Evolutionary conservation across 2,329 filamentous ascomycete species (phyloP).

Genomic region (Aspergillus persii): DNA sequence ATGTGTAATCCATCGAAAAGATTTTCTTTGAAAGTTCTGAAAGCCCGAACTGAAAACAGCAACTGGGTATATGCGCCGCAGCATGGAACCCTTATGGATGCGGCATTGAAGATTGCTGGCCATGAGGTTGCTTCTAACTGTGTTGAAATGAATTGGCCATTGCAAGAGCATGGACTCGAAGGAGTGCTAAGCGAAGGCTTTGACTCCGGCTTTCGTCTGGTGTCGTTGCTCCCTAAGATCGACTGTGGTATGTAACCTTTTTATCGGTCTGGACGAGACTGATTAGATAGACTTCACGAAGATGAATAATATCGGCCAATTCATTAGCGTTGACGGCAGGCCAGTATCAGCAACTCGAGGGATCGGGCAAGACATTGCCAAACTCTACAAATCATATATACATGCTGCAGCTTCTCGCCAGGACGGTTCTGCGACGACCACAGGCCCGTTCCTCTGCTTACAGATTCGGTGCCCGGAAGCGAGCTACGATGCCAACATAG

Average conservation of each 20-base stretch:
- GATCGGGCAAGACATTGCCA: constrained; percentile 53
- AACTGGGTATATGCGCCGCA: constrained; percentile 62
- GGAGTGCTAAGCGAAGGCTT: background rate
- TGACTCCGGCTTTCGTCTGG: constrained; percentile 40
- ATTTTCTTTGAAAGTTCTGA: constrained; percentile 55
- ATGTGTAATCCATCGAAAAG: constrained; percentile 57
- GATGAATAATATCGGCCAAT: constrained; percentile 43
- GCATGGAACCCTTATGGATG: constrained; percentile 50
- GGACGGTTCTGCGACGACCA: constrained; percentile 27
- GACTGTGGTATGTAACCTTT: constrained; percentile 33
- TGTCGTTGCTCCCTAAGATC: constrained; percentile 51
- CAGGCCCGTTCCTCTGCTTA: constrained; percentile 57
- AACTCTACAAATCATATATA: constrained; percentile 51
- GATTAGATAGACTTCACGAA: constrained; percentile 36
- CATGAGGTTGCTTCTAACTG: constrained; percentile 55
- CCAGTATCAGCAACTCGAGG: constrained; percentile 53
- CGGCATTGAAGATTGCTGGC: constrained; percentile 56
- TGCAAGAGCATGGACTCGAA: constrained; percentile 17
- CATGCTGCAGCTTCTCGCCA: constrained; percentile 32
- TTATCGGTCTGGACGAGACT: background rate
- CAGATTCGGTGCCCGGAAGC: constrained; percentile 53
- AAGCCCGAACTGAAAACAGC: constrained; percentile 58
- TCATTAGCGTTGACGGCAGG: constrained; percentile 57
- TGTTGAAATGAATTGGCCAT: constrained; percentile 28
- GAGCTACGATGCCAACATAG: constrained; percentile 62